Conservation (phyloP, 78 protist genomes). For the Planoprotostelium fungivorum region DNA sequence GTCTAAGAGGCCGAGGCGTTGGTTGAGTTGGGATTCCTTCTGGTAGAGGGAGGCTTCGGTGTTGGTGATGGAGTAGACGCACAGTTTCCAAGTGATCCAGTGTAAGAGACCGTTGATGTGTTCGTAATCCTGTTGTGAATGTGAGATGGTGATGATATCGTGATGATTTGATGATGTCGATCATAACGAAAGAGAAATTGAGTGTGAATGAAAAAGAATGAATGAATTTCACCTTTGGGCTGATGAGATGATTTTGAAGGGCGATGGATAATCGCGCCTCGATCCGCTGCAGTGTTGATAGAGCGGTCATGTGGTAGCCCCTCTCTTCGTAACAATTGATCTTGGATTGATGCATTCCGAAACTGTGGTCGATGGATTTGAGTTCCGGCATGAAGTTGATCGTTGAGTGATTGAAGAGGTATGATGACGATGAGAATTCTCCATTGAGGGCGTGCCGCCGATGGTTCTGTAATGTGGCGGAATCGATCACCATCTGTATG, state of each 20-base stretch:
- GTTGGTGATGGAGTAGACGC: neutral
- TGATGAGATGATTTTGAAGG: neutral
- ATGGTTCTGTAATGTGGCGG: neutral
- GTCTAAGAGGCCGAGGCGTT: neutral
- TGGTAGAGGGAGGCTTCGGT: neutral
- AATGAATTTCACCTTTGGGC: neutral
- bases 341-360: neutral
- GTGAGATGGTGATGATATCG: too few species aligned
- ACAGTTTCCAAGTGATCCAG: neutral
- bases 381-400: neutral
- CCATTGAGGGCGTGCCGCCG: neutral
- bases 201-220: neutral
- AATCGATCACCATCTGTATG: neutral
- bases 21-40: neutral
- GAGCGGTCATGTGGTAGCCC: neutral
- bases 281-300: neutral
- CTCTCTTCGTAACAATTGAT: neutral
- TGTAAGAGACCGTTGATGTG: neutral
- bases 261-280: neutral
- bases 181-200: too few species aligned
- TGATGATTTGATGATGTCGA: too few species aligned
- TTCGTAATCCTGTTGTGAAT: neutral
- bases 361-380: neutral
- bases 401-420: neutral
- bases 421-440: neutral